phyloP scores from a whole-genome alignment of 208 protist genomes.

The Leishmania martiniquensis region DNA sequence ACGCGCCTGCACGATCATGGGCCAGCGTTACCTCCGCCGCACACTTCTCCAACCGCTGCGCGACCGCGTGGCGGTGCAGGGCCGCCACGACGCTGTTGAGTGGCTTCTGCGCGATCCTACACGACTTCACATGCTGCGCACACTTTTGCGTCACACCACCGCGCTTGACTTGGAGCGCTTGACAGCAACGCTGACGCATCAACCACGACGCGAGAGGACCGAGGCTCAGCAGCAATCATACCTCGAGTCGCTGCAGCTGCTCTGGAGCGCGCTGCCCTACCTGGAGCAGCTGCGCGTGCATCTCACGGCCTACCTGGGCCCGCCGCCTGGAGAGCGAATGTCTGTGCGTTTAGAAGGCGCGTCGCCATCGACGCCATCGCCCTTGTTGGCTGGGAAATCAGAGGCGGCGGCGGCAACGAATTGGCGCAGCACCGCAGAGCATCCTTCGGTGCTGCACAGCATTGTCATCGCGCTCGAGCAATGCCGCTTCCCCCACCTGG shows the following conservation, averaged over 20 bases:
- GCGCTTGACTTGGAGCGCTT: slow-evolving; percentile 46
- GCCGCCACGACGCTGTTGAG: slow-evolving; percentile 76
- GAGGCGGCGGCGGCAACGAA: not conserved
- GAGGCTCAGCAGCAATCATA: slow-evolving; percentile 18
- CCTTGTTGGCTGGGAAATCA: not conserved
- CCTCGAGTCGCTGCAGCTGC: slow-evolving; percentile 37
- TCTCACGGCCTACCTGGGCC: slow-evolving; percentile 21
- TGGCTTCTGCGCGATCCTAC: slow-evolving; percentile 59
- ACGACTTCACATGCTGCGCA: slow-evolving; percentile 30
- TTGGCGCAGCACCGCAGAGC: slow-evolving; percentile 12
- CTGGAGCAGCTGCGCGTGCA: slow-evolving; percentile 25
- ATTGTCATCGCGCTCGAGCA: slow-evolving; percentile 43
- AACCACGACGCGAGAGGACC: slow-evolving; percentile 19
- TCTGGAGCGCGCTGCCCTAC: slow-evolving; percentile 39
- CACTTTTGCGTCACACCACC: slow-evolving; percentile 26
- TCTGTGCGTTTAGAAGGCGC: not conserved
- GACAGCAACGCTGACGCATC: slow-evolving; percentile 33
- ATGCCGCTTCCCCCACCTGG: slow-evolving; percentile 48
- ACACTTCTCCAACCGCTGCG: slow-evolving; percentile 81
- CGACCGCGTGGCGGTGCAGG: slow-evolving; percentile 56
- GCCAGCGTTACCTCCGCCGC: slow-evolving; percentile 70
- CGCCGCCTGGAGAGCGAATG: not conserved
- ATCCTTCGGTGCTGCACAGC: slow-evolving; percentile 43
- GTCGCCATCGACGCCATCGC: not conserved
- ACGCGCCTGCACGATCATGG: slow-evolving; percentile 72